Percentiles rank a stretch among this genome's conserved stretches.
phyloP scores from a whole-genome alignment of 352 stramenopile species.

The Phytophthora ohioensis region DNA sequence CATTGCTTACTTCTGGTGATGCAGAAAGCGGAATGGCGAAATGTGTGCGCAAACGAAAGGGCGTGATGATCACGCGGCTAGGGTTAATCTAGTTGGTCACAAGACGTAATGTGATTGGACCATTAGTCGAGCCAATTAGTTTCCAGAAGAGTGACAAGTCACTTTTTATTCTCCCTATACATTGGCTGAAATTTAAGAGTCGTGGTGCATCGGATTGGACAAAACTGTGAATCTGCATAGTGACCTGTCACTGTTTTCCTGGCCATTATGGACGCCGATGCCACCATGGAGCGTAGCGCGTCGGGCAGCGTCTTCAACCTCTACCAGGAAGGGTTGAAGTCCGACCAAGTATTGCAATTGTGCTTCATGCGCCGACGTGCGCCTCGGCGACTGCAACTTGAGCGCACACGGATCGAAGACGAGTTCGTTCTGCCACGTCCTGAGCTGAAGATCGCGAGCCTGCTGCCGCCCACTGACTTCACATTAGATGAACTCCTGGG shows the following conservation, averaged over 20 bases:
- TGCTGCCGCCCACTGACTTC: constrained; percentile 45
- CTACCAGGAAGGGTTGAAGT: constrained; percentile 64
- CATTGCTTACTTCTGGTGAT: constrained; percentile 25
- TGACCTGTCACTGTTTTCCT: constrained; percentile 3
- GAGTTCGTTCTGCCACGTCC: constrained; percentile 64
- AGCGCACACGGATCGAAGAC: constrained; percentile 42
- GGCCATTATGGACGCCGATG: not conserved
- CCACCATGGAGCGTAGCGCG: not conserved
- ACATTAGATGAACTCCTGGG: constrained; percentile 39
- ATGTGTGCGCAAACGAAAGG: constrained; percentile 24
- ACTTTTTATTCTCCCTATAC: not conserved
- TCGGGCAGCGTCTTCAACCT: constrained; percentile 54
- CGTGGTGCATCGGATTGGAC: not conserved
- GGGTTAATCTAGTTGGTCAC: constrained; percentile 4
- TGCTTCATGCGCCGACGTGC: constrained; percentile 57
- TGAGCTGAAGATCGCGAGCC: constrained; percentile 41
- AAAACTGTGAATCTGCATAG: not conserved
- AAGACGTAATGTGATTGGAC: constrained; percentile 6
- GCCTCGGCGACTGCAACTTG: constrained; percentile 27
- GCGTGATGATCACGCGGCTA: constrained; percentile 1
- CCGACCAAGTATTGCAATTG: constrained; percentile 69
- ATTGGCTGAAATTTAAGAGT: constrained; percentile 15
- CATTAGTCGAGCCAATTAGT: constrained; percentile 16
- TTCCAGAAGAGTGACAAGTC: constrained; percentile 13
- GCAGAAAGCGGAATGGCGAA: constrained; percentile 31